Conservation (phyloP, 495 filamentous ascomycete species). For the Xylaria acuta region DNA sequence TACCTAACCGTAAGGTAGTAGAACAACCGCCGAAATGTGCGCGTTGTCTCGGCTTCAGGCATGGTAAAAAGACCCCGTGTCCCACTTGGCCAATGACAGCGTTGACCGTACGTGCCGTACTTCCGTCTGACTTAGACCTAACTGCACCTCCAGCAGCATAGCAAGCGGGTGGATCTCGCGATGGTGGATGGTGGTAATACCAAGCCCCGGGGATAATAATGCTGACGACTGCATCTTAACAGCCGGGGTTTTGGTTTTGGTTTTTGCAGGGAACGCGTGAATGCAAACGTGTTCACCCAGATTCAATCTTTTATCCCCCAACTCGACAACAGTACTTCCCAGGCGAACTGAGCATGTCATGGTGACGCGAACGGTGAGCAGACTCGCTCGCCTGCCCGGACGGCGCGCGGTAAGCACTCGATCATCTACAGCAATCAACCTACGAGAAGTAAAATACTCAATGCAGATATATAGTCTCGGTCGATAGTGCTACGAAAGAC, state of each 20-base stretch:
- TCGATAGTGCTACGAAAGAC: conserved; percentile 13
- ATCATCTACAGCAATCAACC: not conserved
- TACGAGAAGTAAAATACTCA: not conserved
- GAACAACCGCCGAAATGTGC: not conserved
- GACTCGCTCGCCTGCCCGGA: conserved; percentile 16
- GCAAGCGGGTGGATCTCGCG: conserved; percentile 1
- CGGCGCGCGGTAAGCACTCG: conserved; percentile 22
- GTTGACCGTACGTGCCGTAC: conserved; percentile 15
- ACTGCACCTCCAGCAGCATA: not conserved
- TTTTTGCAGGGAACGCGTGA: not conserved
- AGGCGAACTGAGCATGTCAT: conserved; percentile 10
- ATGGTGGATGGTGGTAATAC: not conserved
- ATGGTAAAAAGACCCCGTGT: not conserved
- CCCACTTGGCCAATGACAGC: not conserved
- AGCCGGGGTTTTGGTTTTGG: too few species aligned
- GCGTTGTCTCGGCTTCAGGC: not conserved
- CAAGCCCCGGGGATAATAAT: conserved; percentile 6
- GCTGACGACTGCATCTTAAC: not conserved
- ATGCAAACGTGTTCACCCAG: not conserved
- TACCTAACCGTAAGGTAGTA: too few species aligned
- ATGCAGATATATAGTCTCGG: conserved; percentile 1
- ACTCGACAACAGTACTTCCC: too few species aligned
- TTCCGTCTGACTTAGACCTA: conserved; percentile 21
- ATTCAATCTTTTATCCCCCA: not conserved
- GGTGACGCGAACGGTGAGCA: conserved; percentile 22